Conservation (phyloP, 345 rosid species). For the Zanthoxylum bungeanum region DNA sequence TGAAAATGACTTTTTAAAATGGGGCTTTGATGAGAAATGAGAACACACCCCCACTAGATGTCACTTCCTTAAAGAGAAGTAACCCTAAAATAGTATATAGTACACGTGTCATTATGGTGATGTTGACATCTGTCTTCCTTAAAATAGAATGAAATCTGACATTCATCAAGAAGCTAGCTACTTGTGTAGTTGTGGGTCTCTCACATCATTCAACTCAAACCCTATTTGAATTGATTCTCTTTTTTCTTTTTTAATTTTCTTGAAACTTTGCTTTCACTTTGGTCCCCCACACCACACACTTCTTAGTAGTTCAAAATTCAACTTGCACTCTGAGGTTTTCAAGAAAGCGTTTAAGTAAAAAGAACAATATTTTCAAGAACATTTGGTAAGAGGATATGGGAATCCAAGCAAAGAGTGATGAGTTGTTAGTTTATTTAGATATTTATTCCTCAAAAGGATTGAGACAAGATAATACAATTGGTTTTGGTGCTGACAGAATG, state of each 20-base stretch:
- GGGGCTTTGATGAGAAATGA: too few relatives aligned
- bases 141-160: slow-evolving; percentile 33
- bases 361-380: too few relatives aligned
- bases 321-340: neutral
- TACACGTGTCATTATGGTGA: slow-evolving; percentile 43
- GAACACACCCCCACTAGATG: slow-evolving; percentile 30
- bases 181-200: neutral
- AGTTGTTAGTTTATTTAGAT: too few relatives aligned
- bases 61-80: slow-evolving; percentile 40
- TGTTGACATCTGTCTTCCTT: slow-evolving; percentile 40
- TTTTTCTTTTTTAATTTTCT: neutral
- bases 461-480: too few relatives aligned
- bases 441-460: too few relatives aligned
- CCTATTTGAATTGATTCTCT: neutral
- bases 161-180: neutral
- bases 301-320: neutral
- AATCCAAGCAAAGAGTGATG: too few relatives aligned
- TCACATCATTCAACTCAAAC: slow-evolving; percentile 6
- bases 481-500: too few relatives aligned
- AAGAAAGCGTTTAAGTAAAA: too few relatives aligned
- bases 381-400: too few relatives aligned
- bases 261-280: neutral
- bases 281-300: slow-evolving; percentile 12
- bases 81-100: slow-evolving; percentile 16
- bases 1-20: neutral